Base-by-base conservation (phyloP, 1,139 yeast species). In the Saccharomyces hybrid region DNA sequence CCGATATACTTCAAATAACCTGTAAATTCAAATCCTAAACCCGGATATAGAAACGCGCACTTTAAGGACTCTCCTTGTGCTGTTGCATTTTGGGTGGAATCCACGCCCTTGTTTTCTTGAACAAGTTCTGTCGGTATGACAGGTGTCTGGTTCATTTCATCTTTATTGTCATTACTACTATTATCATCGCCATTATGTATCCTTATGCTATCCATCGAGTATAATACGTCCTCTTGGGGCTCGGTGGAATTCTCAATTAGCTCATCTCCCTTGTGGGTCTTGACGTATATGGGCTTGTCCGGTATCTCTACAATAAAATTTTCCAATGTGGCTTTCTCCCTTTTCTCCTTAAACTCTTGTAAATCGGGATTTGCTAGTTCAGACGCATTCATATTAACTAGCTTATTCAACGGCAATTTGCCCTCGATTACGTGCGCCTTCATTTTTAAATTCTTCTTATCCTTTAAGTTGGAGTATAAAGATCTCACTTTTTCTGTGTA, bases 191-290 rank as follows among this genome's bases (percentile, higher is more conserved):
- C 21, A 53, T 53, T 55, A 19, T 53, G 61, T 50, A 61, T 50
- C 6, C 55, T 51, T 21, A 63, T 51, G 34, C 54, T 60, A 49
- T 59, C 61, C 32, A 55, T 58, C 7, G 59, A 55, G 55, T 60
- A 64, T 4, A 64, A 53, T 2, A 52, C 47, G 44, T 69, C 63
- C 58, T 60, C 60, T 54, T 78, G 79, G 60, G 76, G 71, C 52
- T 77, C 78, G 47, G 75, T 78, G 12, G 50, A 56, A 47, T 74
- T 75, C 53, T 86, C 93, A n/a, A 86, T 76, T 46, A 86, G 70
- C 63, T 88, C 93, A 59, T 89, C 97, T 31, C 96, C 96, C 67
- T 86, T 88, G 66, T 88, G 96, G 1, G 96, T 88, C 63, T 88
- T 75, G 61, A 90, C 77, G 54, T 88, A 82, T 52, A 84, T 75